Conservation (phyloP, 305 asterid genomes). For the Solanum hybrid region DNA sequence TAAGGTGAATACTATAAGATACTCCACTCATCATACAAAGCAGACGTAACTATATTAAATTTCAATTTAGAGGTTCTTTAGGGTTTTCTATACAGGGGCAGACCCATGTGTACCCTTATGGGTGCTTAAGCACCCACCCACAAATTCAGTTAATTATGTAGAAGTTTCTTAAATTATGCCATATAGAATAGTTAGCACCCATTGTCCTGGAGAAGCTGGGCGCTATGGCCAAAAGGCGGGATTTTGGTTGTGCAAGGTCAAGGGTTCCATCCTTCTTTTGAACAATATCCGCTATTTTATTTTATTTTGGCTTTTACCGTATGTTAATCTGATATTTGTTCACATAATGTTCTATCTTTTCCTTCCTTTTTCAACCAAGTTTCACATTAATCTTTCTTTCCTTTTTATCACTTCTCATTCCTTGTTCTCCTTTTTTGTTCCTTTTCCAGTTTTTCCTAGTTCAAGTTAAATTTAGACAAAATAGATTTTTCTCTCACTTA, state of each 20-base stretch:
- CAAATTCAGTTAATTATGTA: neutral
- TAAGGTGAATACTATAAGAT: neutral
- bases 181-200: neutral
- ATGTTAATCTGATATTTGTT: neutral
- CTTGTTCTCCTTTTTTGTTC: neutral
- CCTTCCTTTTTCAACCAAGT: neutral
- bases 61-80: neutral
- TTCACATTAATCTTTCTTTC: neutral
- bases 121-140: neutral
- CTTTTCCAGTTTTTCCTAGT: neutral
- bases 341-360: neutral
- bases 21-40: neutral
- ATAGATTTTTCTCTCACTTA: neutral
- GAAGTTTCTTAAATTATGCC: neutral
- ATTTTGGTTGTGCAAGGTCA: neutral
- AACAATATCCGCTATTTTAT: neutral
- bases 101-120: neutral
- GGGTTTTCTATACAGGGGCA: neutral
- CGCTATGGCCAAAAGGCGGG: neutral
- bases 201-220: neutral
- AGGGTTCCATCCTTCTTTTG: neutral
- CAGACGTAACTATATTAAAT: neutral
- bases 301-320: neutral
- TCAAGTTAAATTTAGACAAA: neutral
- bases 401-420: neutral